Conservation (phyloP, 805 yeast species). For the Kluyveromyces lactis region DNA sequence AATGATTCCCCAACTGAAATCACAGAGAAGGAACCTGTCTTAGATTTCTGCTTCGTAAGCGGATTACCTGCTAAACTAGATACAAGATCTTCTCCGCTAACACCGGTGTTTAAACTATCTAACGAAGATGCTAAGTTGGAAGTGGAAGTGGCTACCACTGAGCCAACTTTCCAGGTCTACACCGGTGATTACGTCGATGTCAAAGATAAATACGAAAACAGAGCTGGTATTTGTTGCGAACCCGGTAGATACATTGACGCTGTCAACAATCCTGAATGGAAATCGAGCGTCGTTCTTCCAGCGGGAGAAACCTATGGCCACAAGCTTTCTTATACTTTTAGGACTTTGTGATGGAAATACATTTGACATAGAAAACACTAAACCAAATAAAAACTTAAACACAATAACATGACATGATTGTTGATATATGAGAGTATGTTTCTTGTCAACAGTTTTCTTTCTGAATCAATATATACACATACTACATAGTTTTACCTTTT, state of each 20-base stretch:
- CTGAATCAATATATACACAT: too few species aligned
- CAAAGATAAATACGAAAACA: slow-evolving; percentile 25
- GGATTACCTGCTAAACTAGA: slow-evolving; percentile 32
- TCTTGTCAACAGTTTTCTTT: too few species aligned
- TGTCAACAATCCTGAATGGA: slow-evolving; percentile 39
- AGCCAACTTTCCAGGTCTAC: slow-evolving; percentile 59
- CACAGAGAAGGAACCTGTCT: slow-evolving; percentile 16
- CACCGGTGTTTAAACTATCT: slow-evolving; percentile 34
- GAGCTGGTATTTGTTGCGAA: slow-evolving; percentile 54
- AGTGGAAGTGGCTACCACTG: slow-evolving; percentile 44
- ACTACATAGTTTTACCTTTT: too few species aligned
- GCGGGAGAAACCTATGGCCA: slow-evolving; percentile 50
- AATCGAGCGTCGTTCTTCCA: slow-evolving; percentile 37
- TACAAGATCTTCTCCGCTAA: slow-evolving; percentile 35
- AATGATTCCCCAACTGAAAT: slow-evolving; percentile 1
- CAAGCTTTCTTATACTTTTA: slow-evolving; percentile 23
- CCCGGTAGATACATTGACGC: slow-evolving; percentile 54
- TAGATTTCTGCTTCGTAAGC: slow-evolving; percentile 43
- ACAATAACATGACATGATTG: too few species aligned
- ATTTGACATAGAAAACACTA: too few species aligned
- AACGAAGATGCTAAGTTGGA: slow-evolving; percentile 37
- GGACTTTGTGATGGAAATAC: neutral
- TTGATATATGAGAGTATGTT: too few species aligned
- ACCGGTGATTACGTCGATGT: slow-evolving; percentile 46
- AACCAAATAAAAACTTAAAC: too few species aligned